phyloP scores from a whole-genome alignment of 2,329 filamentous ascomycete species.

The Neopestalotiopsis sp. region DNA sequence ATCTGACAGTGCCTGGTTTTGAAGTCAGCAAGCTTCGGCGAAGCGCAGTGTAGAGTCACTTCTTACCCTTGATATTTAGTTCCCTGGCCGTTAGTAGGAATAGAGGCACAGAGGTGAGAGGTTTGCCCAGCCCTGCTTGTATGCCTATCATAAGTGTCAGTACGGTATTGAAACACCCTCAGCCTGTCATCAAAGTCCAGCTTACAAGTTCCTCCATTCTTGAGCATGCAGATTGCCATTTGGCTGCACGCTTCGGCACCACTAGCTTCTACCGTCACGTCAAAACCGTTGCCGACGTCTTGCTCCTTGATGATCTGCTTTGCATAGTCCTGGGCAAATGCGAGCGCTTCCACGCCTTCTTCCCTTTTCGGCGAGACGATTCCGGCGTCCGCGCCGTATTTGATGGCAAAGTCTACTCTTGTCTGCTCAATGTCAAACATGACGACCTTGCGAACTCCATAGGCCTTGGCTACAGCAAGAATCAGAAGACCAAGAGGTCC shows the following conservation, averaged over 20 bases:
- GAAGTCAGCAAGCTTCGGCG: not conserved
- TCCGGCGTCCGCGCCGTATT: constrained; percentile 5
- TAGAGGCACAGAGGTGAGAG: constrained; percentile 3
- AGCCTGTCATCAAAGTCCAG: not conserved
- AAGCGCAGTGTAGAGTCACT: too few species aligned
- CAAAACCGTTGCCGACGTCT: constrained; percentile 7
- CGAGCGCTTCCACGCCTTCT: constrained; percentile 5
- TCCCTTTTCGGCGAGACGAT: constrained; percentile 2
- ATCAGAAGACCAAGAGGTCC: constrained; percentile 8
- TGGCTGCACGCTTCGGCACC: constrained; percentile 5
- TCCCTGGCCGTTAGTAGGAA: constrained; percentile 8
- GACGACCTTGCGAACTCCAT: constrained; percentile 9
- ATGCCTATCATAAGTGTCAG: not conserved
- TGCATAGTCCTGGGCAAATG: constrained; percentile 8
- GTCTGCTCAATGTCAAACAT: constrained; percentile 11
- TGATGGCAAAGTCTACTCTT: constrained; percentile 12
- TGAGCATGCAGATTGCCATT: constrained; percentile 8
- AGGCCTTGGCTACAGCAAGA: constrained; percentile 10
- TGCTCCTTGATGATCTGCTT: constrained; percentile 2
- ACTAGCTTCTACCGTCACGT: constrained; percentile 9
- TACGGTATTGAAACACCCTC: not conserved
- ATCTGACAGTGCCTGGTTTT: not conserved
- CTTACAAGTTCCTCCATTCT: constrained; percentile 13
- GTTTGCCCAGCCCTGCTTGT: constrained; percentile 10
- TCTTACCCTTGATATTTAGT: constrained; percentile 8